Conservation (phyloP, 2,329 filamentous ascomycete species). For the Tolypocladium guangdongense region DNA sequence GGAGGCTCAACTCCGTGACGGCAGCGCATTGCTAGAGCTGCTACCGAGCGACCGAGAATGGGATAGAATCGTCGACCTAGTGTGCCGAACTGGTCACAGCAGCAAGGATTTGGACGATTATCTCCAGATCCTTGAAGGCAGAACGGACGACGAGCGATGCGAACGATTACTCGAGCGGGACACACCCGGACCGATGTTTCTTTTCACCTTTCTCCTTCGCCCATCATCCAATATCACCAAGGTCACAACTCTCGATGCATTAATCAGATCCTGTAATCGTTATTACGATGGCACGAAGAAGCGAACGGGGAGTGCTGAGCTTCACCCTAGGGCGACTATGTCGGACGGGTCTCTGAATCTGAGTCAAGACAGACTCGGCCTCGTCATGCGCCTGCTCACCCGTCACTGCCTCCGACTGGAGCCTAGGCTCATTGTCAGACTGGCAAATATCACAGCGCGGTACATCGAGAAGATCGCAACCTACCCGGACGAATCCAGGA, state of each 20-base stretch:
- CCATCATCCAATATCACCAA: constrained; percentile 12
- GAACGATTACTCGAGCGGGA: constrained; percentile 16
- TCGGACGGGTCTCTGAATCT: constrained; percentile 5
- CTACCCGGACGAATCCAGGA: constrained; percentile 4
- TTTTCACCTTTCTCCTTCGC: constrained; percentile 20
- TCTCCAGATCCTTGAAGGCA: constrained; percentile 16
- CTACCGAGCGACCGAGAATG: constrained; percentile 15
- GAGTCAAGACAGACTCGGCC: constrained; percentile 11
- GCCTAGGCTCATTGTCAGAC: constrained; percentile 18
- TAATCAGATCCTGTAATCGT: constrained; percentile 15
- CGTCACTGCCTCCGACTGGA: constrained; percentile 21
- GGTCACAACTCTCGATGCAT: constrained; percentile 10
- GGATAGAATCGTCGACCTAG: constrained; percentile 9
- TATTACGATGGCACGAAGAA: constrained; percentile 4
- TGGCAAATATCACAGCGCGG: constrained; percentile 15
- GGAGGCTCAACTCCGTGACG: constrained; percentile 5
- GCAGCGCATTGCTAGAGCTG: constrained; percentile 10
- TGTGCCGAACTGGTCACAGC: constrained; percentile 10
- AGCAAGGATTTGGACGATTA: constrained; percentile 13
- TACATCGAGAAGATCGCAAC: constrained; percentile 14
- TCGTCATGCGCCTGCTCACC: constrained; percentile 14
- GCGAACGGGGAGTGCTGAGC: neutral
- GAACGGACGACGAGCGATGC: constrained; percentile 20
- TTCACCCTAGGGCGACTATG: too few species aligned
- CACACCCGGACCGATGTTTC: constrained; percentile 14